Percentiles rank a stretch among this genome's conserved stretches.
Evolutionary conservation across 176 grass and related monocot species (phyloP).

Genomic region (Ensete glaucum): DNA sequence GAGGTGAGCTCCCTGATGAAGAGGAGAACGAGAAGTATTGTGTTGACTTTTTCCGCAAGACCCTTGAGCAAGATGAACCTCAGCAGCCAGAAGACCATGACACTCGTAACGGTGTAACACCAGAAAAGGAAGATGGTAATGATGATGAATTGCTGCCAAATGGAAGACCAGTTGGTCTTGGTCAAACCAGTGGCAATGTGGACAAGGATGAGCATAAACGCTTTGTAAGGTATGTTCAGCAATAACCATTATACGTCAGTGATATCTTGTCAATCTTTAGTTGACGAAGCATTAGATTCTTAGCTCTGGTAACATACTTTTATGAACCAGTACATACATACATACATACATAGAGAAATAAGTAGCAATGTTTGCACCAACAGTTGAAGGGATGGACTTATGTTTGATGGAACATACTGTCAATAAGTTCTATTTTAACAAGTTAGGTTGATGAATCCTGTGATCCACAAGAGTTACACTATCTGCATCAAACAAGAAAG

Average conservation of each 20-base stretch:
- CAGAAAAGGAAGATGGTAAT: slow-evolving; percentile 32
- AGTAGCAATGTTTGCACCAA: no score
- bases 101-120: slow-evolving; percentile 19
- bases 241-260: background rate
- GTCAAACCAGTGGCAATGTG: slow-evolving; percentile 33
- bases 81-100: slow-evolving; percentile 31
- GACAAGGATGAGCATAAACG: slow-evolving; percentile 84
- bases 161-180: slow-evolving; percentile 52
- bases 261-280: background rate
- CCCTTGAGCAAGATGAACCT: slow-evolving; percentile 36
- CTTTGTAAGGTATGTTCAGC: slow-evolving; percentile 72
- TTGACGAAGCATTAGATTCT: background rate
- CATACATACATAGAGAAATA: no score
- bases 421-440: no score
- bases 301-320: background rate
- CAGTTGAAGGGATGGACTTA: no score
- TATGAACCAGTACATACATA: no score
- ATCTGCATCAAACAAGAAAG: no score
- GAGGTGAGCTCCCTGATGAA: slow-evolving; percentile 71
- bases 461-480: no score
- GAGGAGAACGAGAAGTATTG: slow-evolving; percentile 94
- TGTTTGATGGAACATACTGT: no score
- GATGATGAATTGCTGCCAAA: slow-evolving; percentile 31
- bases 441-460: no score
- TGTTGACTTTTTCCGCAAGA: slow-evolving; percentile 93